phyloP scores from a whole-genome alignment of 163 green algal genomes.

The Chlorella variabilis region DNA sequence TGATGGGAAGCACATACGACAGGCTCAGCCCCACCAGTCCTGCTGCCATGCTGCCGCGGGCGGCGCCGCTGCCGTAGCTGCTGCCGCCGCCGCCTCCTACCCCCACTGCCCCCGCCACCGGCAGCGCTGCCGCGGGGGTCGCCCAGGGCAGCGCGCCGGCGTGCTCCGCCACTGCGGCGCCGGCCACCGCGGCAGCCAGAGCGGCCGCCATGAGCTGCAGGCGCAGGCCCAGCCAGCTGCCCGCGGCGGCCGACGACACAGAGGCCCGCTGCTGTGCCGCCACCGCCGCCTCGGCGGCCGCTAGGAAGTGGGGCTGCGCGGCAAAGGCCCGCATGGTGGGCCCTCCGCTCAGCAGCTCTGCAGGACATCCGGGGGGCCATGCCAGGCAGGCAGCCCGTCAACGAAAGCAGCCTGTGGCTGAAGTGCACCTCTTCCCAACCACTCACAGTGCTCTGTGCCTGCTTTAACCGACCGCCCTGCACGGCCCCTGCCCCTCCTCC shows the following conservation, averaged over 20 bases:
- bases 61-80: conserved; percentile 49
- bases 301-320: conserved; percentile 62
- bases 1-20: conserved; percentile 86
- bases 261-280: conserved; percentile 43
- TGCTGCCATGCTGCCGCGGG: conserved; percentile 27
- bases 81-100: conserved; percentile 51
- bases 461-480: no score
- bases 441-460: no score
- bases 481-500: background rate
- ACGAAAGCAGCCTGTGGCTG: no score
- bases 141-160: background rate
- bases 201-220: conserved; percentile 76
- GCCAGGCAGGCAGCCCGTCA: background rate
- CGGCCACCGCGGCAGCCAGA: conserved; percentile 56
- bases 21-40: conserved; percentile 67
- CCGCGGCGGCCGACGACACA: conserved; percentile 57
- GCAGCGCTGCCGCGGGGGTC: conserved; percentile 47
- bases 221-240: conserved; percentile 75
- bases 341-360: conserved; percentile 60
- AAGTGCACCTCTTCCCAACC: no score
- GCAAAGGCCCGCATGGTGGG: conserved; percentile 68
- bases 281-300: conserved; percentile 39
- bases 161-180: conserved; percentile 58
- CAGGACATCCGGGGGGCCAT: background rate
- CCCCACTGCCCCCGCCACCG: conserved; percentile 71